Evolutionary conservation across 139 green algal species (phyloP), one percentile per base, ranked within the genome.

Genomic region (Closterium sp.): DNA sequence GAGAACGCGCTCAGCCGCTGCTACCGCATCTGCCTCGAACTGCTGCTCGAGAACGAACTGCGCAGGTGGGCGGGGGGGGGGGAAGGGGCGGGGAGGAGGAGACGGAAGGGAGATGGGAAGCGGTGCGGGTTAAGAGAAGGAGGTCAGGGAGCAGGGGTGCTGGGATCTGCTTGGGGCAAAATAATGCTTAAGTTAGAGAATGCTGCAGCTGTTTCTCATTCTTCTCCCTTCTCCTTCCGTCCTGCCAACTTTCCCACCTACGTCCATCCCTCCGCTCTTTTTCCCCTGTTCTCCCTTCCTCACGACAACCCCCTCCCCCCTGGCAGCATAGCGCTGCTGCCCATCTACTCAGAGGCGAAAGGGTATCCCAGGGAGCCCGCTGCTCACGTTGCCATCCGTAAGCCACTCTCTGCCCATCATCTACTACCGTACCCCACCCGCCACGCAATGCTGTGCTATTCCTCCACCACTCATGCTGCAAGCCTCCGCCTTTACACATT

Each of bases 1-100:
- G 93, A 95, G 89, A 95, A 94, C 42, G 93, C 93, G 42, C 92
- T 95, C 17, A 95, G 93, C 92, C 89, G 95, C 32, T 95, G 93
- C 87, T 95, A 95, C 86, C 28, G 93, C 38, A 29, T 32, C 29
- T 95, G 92, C 89, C 86, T 95, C 22, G 93, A 95, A 31, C 85
- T 95, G 86, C 86, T 95, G n/a, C 89, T 95, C 1, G 92, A 95
- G 73, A 34, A 95, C 32, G 87, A 90, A 28, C 86, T 95, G 28
- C 91, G 32, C 29, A 94, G 88, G 87, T 92, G 28, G 24, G 34
- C 27, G 27, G 10, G 1, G 5, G 5, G n/a, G 62, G 17, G 62
- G 62, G 4, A 79, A 13, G 62, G 62, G 17, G 19, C 5, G 62
- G 17, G 45, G 10, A 70, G 45, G 45, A 19, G 45, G 45, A 70